A percentile compares a stretch with the other conserved stretches of the same genome.
Evolutionary conservation across 352 stramenopile species (phyloP).

Genomic region (Phytophthora pseudosyringae): DNA sequence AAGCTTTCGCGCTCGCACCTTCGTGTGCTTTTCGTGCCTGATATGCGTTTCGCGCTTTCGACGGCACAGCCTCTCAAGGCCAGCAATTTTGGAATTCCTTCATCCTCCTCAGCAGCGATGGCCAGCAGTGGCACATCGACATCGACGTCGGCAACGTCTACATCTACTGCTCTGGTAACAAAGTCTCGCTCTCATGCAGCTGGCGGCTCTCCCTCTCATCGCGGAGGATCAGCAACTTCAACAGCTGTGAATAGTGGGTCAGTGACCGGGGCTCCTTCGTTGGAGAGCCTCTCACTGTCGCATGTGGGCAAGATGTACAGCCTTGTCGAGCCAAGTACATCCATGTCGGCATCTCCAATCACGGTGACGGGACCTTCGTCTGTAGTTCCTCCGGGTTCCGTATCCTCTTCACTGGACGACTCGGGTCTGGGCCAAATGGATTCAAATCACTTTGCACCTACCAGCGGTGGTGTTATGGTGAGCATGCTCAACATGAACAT

Average conservation of each 20-base stretch:
- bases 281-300: conserved; percentile 80
- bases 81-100: conserved; percentile 46
- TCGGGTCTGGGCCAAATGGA: conserved; percentile 53
- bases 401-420: conserved; percentile 41
- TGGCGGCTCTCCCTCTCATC: conserved; percentile 30
- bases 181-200: conserved; percentile 33
- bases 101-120: conserved; percentile 21
- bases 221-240: conserved; percentile 20
- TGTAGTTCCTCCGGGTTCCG: conserved; percentile 35
- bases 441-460: conserved; percentile 67
- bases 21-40: conserved; percentile 64
- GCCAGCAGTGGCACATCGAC: conserved; percentile 15
- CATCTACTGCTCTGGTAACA: conserved; percentile 54
- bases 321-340: conserved; percentile 72
- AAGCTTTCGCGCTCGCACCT: conserved; percentile 68
- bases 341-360: conserved; percentile 54
- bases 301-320: conserved; percentile 88
- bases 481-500: conserved; percentile 85
- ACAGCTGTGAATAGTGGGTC: conserved; percentile 27
- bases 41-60: conserved; percentile 70
- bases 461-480: conserved; percentile 66
- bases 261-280: conserved; percentile 33
- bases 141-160: conserved; percentile 21
- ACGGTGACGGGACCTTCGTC: conserved; percentile 45
- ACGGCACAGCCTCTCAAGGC: conserved; percentile 57